Evolutionary conservation across 306 rosid genomes (phyloP).

Genomic region (Boehmeria nivea): DNA sequence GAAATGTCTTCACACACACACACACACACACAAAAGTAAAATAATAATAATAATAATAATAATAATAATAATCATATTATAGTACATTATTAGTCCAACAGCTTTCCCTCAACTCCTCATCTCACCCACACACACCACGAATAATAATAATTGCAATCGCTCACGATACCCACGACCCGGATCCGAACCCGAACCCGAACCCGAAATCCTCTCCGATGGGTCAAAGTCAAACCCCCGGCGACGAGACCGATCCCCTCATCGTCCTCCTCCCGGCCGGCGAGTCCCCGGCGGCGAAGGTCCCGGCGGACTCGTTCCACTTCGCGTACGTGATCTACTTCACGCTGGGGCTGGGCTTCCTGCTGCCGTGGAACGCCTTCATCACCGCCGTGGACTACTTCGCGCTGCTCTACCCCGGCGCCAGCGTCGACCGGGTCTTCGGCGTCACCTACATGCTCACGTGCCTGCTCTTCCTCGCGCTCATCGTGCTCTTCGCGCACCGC

Average conservation of each 20-base stretch:
- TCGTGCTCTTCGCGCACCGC: slow-evolving; percentile 49
- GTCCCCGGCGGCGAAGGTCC: slow-evolving; percentile 16
- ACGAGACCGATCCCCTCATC: too few relatives aligned
- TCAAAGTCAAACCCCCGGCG: slow-evolving; percentile 4
- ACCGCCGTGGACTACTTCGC: slow-evolving; percentile 88
- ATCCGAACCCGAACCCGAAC: background rate
- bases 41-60: too few relatives aligned
- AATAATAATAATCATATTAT: too few relatives aligned
- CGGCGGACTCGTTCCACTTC: slow-evolving; percentile 50
- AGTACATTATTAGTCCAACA: too few relatives aligned
- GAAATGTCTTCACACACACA: too few relatives aligned
- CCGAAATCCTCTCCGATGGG: slow-evolving; percentile 17
- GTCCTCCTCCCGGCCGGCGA: slow-evolving; percentile 16
- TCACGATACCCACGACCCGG: background rate
- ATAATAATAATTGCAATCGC: background rate
- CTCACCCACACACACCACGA: background rate
- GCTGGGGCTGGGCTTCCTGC: slow-evolving; percentile 70
- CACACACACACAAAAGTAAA: too few relatives aligned
- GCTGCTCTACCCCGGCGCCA: slow-evolving; percentile 65
- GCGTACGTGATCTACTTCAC: slow-evolving; percentile 70
- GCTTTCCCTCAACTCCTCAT: background rate
- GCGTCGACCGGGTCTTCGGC: slow-evolving; percentile 83
- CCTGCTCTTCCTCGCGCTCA: slow-evolving; percentile 44
- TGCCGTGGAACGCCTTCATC: slow-evolving; percentile 94
- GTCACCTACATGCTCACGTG: slow-evolving; percentile 57